These are phyloP conservation scores for Candida methanosorbosa DNA, from an alignment of 805 yeast genomes.

Conservation along the genomic window DNA sequence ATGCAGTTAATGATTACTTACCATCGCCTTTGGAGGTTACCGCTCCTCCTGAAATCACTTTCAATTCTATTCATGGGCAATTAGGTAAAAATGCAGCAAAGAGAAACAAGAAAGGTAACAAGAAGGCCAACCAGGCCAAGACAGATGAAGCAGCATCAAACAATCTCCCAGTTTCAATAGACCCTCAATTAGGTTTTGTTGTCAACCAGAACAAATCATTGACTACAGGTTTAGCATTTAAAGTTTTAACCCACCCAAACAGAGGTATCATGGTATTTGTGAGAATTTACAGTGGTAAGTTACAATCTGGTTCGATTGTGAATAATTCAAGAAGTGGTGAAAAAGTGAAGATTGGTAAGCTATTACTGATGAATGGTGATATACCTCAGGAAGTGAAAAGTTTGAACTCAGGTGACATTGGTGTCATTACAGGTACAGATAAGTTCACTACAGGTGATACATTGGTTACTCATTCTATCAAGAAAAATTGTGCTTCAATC, in stretches of 20 bases:
- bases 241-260: constrained; percentile 78
- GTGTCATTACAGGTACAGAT: constrained; percentile 73
- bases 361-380: constrained; percentile 85
- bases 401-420: constrained; percentile 76
- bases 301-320: constrained; percentile 54
- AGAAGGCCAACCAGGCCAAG: constrained; percentile 7
- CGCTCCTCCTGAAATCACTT: constrained; percentile 52
- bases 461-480: constrained; percentile 50
- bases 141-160: constrained; percentile 7
- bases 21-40: constrained; percentile 72
- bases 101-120: constrained; percentile 9
- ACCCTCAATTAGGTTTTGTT: constrained; percentile 37
- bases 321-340: constrained; percentile 64
- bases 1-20: constrained; percentile 66
- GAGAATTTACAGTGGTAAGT: constrained; percentile 77
- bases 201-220: constrained; percentile 50
- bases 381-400: constrained; percentile 60
- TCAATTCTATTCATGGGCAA: constrained; percentile 1
- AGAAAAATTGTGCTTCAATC: constrained; percentile 28
- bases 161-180: constrained; percentile 28
- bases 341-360: constrained; percentile 54
- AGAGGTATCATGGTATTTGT: constrained; percentile 80
- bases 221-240: constrained; percentile 80
- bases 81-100: constrained; percentile 1
- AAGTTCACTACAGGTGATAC: constrained; percentile 89